These are phyloP conservation scores for Saccharomyces hybrid DNA, from an alignment of 1,139 yeast genomes.

Conservation along the genomic window DNA sequence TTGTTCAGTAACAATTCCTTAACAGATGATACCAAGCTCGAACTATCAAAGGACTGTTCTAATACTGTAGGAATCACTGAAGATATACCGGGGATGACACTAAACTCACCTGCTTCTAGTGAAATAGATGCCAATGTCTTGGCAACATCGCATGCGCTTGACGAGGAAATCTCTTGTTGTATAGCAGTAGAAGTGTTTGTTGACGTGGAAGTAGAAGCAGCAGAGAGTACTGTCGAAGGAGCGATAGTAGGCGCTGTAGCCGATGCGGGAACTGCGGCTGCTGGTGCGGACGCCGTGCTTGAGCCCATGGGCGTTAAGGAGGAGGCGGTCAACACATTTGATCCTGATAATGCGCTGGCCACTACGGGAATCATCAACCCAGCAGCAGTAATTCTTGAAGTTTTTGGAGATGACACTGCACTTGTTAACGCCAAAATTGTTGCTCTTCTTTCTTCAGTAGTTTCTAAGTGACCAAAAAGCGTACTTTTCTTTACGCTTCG, in stretches of 20 bases:
- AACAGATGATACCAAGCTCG: constrained; percentile 25
- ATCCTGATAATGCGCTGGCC: constrained; percentile 22
- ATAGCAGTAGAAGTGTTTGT: neutral
- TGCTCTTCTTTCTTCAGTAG: constrained; percentile 70
- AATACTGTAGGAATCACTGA: constrained; percentile 28
- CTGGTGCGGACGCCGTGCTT: constrained; percentile 1
- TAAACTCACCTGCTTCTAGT: constrained; percentile 21
- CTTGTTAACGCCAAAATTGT: constrained; percentile 36
- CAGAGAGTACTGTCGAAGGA: constrained; percentile 7
- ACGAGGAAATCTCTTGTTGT: constrained; percentile 4
- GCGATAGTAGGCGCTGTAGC: constrained; percentile 7
- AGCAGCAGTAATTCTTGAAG: constrained; percentile 32
- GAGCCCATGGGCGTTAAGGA: constrained; percentile 5
- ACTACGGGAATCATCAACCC: constrained; percentile 30
- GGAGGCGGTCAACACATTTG: constrained; percentile 21
- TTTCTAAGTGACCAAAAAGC: constrained; percentile 82
- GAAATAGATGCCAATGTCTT: constrained; percentile 25
- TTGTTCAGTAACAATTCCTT: constrained; percentile 30
- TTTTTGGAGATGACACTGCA: constrained; percentile 29
- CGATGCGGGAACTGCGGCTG: constrained; percentile 4
- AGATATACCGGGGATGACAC: constrained; percentile 29
- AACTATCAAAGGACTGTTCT: constrained; percentile 21
- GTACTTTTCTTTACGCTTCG: constrained; percentile 33
- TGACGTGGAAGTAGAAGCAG: constrained; percentile 7
- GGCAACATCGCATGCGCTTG: constrained; percentile 18